Percentiles rank a stretch among this genome's conserved stretches.
Conservation (phyloP, 805 yeast genomes). For the Kuraishia cidri region DNA sequence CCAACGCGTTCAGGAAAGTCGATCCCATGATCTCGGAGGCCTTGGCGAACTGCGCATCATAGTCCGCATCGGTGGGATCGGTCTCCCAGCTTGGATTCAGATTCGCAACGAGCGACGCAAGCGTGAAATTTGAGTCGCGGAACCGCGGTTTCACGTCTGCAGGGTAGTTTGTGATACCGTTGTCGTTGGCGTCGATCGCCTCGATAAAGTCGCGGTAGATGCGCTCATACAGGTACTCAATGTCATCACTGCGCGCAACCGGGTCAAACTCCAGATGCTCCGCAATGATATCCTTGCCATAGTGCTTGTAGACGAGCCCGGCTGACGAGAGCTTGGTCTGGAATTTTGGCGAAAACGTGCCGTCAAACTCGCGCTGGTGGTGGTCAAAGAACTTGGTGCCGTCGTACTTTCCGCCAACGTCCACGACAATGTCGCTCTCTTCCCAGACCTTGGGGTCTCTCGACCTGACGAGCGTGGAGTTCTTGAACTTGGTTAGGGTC, state of each 20-base stretch:
- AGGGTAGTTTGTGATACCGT: conserved; percentile 73
- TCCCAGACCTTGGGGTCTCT: conserved; percentile 82
- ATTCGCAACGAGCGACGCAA: conserved; percentile 70
- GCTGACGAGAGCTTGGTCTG: conserved; percentile 87
- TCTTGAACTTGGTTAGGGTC: conserved; percentile 56
- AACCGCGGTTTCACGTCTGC: conserved; percentile 51
- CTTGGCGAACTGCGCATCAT: conserved; percentile 53
- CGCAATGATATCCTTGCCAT: conserved; percentile 60
- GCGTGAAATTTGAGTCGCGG: conserved; percentile 61
- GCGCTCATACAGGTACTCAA: conserved; percentile 61
- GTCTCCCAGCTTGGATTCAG: conserved; percentile 85
- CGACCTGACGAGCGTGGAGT: conserved; percentile 70
- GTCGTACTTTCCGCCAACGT: conserved; percentile 90
- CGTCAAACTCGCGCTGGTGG: conserved; percentile 87
- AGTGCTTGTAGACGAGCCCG: conserved; percentile 85
- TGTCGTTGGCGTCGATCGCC: conserved; percentile 92
- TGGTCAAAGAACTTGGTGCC: conserved; percentile 85
- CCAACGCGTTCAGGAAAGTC: conserved; percentile 60
- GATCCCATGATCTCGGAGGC: conserved; percentile 82
- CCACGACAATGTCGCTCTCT: conserved; percentile 84
- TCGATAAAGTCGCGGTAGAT: conserved; percentile 85
- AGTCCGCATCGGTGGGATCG: conserved; percentile 54
- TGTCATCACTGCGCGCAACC: conserved; percentile 23
- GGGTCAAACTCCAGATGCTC: conserved; percentile 34
- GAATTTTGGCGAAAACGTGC: conserved; percentile 55